These are phyloP conservation scores for Podospora comata DNA, from an alignment of 495 filamentous ascomycete species.

Conservation along the genomic window DNA sequence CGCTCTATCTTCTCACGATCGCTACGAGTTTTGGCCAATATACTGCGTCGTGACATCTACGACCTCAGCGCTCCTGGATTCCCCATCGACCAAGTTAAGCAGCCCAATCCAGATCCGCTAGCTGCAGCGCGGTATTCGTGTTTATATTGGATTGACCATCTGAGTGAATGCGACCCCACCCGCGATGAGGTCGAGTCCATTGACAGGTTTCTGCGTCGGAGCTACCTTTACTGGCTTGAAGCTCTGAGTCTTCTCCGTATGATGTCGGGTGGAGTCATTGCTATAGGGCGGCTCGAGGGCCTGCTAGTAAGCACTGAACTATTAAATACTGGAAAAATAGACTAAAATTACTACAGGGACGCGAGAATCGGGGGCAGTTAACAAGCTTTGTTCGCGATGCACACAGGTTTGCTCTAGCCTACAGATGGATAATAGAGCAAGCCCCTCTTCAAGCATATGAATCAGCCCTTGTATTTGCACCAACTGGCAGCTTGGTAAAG, in stretches of 20 bases:
- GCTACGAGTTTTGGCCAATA: background rate
- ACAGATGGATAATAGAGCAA: constrained; percentile 27
- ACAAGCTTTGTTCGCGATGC: constrained; percentile 19
- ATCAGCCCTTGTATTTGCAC: constrained; percentile 6
- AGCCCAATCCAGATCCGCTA: too few relatives aligned
- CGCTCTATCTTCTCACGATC: background rate
- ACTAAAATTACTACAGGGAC: constrained; percentile 13
- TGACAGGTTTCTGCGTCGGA: too few relatives aligned
- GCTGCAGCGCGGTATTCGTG: too few relatives aligned
- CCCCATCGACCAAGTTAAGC: too few relatives aligned
- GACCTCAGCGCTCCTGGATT: too few relatives aligned
- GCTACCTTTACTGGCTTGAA: too few relatives aligned
- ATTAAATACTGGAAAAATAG: background rate
- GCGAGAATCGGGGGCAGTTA: constrained; percentile 4
- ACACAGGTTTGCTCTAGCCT: constrained; percentile 31
- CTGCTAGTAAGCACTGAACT: constrained; percentile 20
- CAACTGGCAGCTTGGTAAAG: background rate
- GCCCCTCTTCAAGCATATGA: constrained; percentile 20
- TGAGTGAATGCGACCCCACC: too few relatives aligned
- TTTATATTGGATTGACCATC: too few relatives aligned
- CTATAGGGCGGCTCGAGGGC: constrained; percentile 22
- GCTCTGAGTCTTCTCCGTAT: constrained; percentile 34
- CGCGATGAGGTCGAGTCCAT: too few relatives aligned
- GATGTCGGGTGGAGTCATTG: constrained; percentile 25
- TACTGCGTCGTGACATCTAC: too few relatives aligned